Percentiles rank a stretch among this genome's conserved stretches.
Conservation (phyloP, 2,329 filamentous ascomycete species). For the Verticillium longisporum region DNA sequence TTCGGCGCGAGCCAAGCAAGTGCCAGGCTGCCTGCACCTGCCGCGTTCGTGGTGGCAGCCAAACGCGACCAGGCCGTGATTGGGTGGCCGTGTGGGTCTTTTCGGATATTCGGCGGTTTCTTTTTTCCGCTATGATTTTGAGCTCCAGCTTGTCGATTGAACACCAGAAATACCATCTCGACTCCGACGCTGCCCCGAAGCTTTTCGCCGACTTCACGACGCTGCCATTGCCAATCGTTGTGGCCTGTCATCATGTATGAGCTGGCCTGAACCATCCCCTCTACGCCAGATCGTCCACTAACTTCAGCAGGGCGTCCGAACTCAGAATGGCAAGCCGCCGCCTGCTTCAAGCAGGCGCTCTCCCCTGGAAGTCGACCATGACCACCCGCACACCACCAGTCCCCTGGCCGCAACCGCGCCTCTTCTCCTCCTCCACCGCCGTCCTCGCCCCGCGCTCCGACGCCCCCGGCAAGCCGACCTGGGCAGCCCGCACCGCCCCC, state of each 20-base stretch:
- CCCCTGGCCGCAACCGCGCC: neutral
- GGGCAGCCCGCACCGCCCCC: neutral
- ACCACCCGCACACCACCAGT: neutral
- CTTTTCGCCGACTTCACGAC: neutral
- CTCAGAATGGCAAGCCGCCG: conserved; percentile 8
- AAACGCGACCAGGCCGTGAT: conserved; percentile 10
- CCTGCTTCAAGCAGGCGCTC: conserved; percentile 4
- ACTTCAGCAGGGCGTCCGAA: conserved; percentile 8
- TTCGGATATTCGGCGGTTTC: conserved; percentile 2
- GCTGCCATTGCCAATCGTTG: neutral
- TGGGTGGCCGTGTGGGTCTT: neutral
- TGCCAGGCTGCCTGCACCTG: conserved; percentile 1
- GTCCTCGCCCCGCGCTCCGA: neutral
- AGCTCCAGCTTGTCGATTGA: neutral
- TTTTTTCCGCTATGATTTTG: conserved; percentile 7
- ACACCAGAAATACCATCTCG: neutral
- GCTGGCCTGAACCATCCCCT: neutral
- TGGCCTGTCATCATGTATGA: neutral
- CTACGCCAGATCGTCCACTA: neutral
- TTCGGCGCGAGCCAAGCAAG: conserved; percentile 10
- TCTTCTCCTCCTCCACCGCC: neutral
- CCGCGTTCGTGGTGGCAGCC: neutral
- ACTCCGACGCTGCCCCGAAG: neutral
- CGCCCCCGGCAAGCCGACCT: neutral
- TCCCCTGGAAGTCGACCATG: neutral